phyloP scores from a whole-genome alignment of 1,284 basidiomycete species.

The Pterulicium gracile region DNA sequence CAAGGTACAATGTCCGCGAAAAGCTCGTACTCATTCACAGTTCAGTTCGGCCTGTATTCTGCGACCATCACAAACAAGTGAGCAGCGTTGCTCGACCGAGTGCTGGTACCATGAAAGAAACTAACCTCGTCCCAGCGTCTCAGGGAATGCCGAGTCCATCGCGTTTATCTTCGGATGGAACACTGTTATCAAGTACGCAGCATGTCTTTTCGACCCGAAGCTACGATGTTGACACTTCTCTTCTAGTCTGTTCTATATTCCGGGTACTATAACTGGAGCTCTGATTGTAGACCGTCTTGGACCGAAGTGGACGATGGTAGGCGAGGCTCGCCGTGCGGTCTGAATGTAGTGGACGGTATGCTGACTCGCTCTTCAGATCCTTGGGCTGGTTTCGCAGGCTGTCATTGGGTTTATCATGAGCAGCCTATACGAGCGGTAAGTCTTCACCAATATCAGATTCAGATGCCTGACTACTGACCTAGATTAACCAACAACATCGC shows the following conservation, averaged over 20 bases:
- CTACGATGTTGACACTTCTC: slow-evolving; percentile 1
- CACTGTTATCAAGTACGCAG: slow-evolving; percentile 63
- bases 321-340: neutral
- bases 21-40: neutral
- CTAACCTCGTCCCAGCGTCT: slow-evolving; percentile 36
- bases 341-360: no score
- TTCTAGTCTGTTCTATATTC: slow-evolving; percentile 65
- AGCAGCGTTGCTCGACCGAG: slow-evolving; percentile 8
- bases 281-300: slow-evolving; percentile 69
- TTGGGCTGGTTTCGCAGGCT: slow-evolving; percentile 59
- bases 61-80: slow-evolving; percentile 67
- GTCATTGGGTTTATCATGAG: slow-evolving; percentile 80
- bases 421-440: slow-evolving; percentile 53
- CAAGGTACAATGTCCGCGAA: slow-evolving; percentile 5
- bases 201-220: no score
- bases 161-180: slow-evolving; percentile 65
- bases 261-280: slow-evolving; percentile 70
- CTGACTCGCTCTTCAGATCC: slow-evolving; percentile 32
- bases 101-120: neutral
- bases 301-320: slow-evolving; percentile 68
- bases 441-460: neutral
- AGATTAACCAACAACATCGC: slow-evolving; percentile 55
- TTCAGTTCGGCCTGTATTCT: slow-evolving; percentile 75
- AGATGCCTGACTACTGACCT: neutral
- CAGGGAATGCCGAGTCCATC: slow-evolving; percentile 38